phyloP scores from a whole-genome alignment of 805 yeast genomes.

The Metschnikowia koreensis region DNA sequence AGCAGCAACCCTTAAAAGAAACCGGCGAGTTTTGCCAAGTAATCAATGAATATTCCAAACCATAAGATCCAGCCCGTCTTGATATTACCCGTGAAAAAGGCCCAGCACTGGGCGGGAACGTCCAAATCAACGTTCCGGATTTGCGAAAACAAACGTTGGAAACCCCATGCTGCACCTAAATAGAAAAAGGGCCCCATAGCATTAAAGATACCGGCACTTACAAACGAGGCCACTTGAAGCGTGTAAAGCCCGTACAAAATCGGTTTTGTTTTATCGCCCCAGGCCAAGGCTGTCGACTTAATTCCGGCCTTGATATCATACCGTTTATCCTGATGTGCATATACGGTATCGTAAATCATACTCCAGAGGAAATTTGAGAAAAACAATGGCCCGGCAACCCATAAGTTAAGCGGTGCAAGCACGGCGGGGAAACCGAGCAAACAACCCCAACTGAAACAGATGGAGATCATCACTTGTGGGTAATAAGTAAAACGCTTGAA shows the following conservation, averaged over 20 bases:
- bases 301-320: constrained; percentile 90
- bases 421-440: constrained; percentile 93
- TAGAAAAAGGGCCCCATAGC: constrained; percentile 88
- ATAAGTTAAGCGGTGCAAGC: constrained; percentile 71
- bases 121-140: constrained; percentile 75
- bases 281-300: constrained; percentile 90
- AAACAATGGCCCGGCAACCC: constrained; percentile 76
- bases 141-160: constrained; percentile 65
- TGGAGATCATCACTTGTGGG: constrained; percentile 81
- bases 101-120: constrained; percentile 80
- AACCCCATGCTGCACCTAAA: constrained; percentile 63
- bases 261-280: constrained; percentile 80
- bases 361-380: constrained; percentile 84
- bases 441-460: constrained; percentile 94
- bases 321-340: constrained; percentile 94
- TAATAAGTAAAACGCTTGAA: constrained; percentile 94
- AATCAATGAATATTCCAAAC: constrained; percentile 66
- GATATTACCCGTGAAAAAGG: constrained; percentile 72
- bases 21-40: constrained; percentile 50
- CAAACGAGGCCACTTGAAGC: constrained; percentile 64
- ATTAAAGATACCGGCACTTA: constrained; percentile 67
- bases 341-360: constrained; percentile 92
- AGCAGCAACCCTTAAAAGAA: constrained; percentile 18
- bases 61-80: constrained; percentile 69
- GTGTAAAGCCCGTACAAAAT: constrained; percentile 62